phyloP scores from a whole-genome alignment of 176 grass and related monocot genomes.

The Aegilops bicornis region DNA sequence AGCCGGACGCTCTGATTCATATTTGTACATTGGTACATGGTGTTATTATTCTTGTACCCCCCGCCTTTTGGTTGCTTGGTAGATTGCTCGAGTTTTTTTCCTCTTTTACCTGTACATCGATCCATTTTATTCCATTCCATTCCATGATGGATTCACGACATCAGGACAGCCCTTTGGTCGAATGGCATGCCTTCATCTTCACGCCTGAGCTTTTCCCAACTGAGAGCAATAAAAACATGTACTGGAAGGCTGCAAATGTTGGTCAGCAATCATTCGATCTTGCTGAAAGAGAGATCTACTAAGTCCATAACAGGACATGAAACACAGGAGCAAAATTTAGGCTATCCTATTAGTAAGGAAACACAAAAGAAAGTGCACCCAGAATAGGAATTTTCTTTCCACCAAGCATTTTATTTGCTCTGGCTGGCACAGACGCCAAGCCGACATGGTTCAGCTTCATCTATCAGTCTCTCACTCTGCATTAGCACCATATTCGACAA shows the following conservation, averaged over 20 bases:
- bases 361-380: neutral
- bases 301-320: neutral
- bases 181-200: neutral
- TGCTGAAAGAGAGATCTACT: neutral
- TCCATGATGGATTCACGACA: neutral
- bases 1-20: conserved; percentile 39
- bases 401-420: neutral
- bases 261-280: neutral
- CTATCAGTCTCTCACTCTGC: neutral
- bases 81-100: neutral
- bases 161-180: neutral
- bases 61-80: conserved; percentile 16
- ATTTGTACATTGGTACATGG: conserved; percentile 45
- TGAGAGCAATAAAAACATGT: neutral
- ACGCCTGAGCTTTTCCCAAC: neutral
- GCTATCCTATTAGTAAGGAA: neutral
- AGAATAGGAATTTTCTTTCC: neutral
- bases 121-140: neutral
- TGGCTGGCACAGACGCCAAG: neutral
- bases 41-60: conserved; percentile 15
- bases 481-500: neutral
- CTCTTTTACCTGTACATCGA: neutral
- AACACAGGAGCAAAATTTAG: neutral
- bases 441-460: neutral
- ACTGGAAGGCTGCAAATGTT: neutral